These are phyloP conservation scores for Hyphodiscus sp. DNA, from an alignment of 2,329 filamentous ascomycete species.

Conservation along the genomic window DNA sequence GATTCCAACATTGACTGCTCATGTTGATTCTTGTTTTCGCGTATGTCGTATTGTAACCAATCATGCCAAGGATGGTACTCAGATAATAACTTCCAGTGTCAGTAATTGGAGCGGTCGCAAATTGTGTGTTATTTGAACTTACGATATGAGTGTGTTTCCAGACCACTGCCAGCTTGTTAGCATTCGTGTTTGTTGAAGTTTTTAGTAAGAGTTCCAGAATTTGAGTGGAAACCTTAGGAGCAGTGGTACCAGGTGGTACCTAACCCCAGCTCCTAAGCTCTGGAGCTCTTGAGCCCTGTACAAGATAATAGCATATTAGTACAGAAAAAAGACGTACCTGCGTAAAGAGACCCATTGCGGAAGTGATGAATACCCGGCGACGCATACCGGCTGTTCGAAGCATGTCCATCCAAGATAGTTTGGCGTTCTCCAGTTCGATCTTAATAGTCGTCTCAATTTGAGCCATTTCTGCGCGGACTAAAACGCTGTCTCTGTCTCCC, in stretches of 20 bases:
- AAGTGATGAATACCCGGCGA: conserved; percentile 41
- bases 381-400: conserved; percentile 44
- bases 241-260: too few relatives aligned
- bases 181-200: too few relatives aligned
- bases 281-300: too few relatives aligned
- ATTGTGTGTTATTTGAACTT: conserved; percentile 13
- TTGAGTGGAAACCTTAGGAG: too few relatives aligned
- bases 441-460: conserved; percentile 53
- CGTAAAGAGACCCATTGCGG: conserved; percentile 46
- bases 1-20: conserved; percentile 38
- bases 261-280: too few relatives aligned
- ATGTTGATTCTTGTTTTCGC: conserved; percentile 43
- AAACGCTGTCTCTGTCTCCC: conserved; percentile 41
- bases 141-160: conserved; percentile 39
- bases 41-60: conserved; percentile 36
- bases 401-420: conserved; percentile 47
- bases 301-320: too few relatives aligned
- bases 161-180: conserved; percentile 34
- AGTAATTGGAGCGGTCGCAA: not conserved
- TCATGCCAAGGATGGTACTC: conserved; percentile 40
- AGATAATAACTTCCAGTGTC: conserved; percentile 34
- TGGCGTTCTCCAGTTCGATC: conserved; percentile 47
- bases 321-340: conserved; percentile 14
- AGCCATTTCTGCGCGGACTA: conserved; percentile 52
- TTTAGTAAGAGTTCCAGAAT: too few relatives aligned